Conservation (phyloP, 306 rosid species). For the Cyclanthera cordifolia region DNA sequence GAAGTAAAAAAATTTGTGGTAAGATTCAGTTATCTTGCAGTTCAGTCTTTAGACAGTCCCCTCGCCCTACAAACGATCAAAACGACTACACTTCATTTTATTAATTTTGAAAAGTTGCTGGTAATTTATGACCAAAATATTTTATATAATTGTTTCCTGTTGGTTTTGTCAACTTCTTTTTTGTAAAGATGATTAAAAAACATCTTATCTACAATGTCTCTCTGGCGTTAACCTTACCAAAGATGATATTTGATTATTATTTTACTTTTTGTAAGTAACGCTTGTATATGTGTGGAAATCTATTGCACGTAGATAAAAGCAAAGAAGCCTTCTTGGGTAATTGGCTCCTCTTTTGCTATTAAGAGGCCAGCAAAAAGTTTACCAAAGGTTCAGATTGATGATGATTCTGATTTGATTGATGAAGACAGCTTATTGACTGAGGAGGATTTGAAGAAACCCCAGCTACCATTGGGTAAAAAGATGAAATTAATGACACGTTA, state of each 20-base stretch:
- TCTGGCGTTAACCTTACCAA: background rate
- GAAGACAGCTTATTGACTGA: slow-evolving; percentile 84
- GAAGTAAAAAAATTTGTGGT: slow-evolving; percentile 32
- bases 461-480: slow-evolving; percentile 38
- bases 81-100: background rate
- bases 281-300: background rate
- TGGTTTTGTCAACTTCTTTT: background rate
- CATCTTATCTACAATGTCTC: background rate
- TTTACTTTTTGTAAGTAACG: background rate
- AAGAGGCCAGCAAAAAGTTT: slow-evolving; percentile 28
- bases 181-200: background rate
- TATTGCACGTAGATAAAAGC: slow-evolving; percentile 10
- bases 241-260: background rate
- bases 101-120: background rate
- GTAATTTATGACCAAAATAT: background rate
- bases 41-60: background rate
- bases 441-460: slow-evolving; percentile 59
- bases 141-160: background rate
- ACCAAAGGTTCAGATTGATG: slow-evolving; percentile 50
- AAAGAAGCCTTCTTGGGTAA: slow-evolving; percentile 14
- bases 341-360: slow-evolving; percentile 15
- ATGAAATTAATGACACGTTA: background rate
- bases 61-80: background rate
- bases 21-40: slow-evolving; percentile 18
- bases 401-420: slow-evolving; percentile 65